Evolutionary conservation across 257 asterid genomes (phyloP).

Genomic region (Solanum ossicruentum): DNA sequence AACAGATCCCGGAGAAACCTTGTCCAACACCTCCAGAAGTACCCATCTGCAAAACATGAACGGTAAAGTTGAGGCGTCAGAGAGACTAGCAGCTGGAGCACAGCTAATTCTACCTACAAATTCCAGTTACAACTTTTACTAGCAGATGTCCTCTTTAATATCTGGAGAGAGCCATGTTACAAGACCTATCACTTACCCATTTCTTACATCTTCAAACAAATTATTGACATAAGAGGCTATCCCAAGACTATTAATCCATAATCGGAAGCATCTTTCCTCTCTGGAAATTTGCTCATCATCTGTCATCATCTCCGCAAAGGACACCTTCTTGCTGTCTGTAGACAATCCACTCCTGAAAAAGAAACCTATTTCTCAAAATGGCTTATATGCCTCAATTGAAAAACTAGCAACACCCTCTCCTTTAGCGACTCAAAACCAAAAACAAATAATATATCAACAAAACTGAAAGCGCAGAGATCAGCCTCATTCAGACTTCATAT

Average conservation of each 20-base stretch:
- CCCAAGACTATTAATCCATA: slow-evolving; percentile 97
- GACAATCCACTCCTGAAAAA: slow-evolving; percentile 83
- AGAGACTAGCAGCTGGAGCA: background rate
- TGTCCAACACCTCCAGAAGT: slow-evolving; percentile 82
- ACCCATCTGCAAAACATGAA: slow-evolving; percentile 48
- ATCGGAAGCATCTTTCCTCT: slow-evolving; percentile 96
- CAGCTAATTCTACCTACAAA: background rate
- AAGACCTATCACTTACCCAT: slow-evolving; percentile 48
- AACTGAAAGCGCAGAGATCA: background rate
- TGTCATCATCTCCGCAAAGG: slow-evolving; percentile 95
- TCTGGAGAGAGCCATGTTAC: background rate
- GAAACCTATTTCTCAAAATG: background rate
- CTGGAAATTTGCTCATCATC: slow-evolving; percentile 88
- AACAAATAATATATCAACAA: background rate
- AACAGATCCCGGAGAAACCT: slow-evolving; percentile 70
- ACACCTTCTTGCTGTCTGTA: slow-evolving; percentile 63
- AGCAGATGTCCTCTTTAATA: background rate
- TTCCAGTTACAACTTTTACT: background rate
- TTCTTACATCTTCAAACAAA: slow-evolving; percentile 89
- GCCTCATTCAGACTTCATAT: background rate
- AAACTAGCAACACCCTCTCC: background rate
- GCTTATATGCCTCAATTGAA: background rate
- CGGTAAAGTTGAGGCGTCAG: background rate
- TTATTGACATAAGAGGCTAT: slow-evolving; percentile 69
- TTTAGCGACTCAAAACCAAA: background rate